Conservation (phyloP, 106 monocot genomes). For the Ottelia alismoides region DNA sequence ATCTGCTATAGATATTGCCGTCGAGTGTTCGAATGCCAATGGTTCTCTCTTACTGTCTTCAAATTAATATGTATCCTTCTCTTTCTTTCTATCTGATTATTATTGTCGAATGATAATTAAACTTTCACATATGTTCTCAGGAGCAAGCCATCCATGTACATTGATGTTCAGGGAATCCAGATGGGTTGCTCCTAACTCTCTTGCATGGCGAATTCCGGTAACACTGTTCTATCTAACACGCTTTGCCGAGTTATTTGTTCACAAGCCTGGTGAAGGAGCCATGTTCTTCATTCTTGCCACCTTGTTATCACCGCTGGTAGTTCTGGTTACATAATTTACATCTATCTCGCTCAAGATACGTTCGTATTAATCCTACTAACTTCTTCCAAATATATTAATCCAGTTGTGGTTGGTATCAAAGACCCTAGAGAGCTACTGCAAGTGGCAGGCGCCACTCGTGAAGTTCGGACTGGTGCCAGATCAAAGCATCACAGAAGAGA, state of each 20-base stretch:
- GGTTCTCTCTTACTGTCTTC: slow-evolving; percentile 2
- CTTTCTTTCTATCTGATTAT: no score
- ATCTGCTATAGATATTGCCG: slow-evolving; percentile 9
- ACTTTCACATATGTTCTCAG: no score
- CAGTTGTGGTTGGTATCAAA: slow-evolving; percentile 5
- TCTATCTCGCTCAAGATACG: no score
- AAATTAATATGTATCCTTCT: no score
- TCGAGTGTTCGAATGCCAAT: slow-evolving; percentile 11
- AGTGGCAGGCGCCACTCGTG: slow-evolving; percentile 6
- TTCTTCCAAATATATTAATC: no score
- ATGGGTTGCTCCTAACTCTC: slow-evolving; percentile 3
- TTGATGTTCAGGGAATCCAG: slow-evolving; percentile 1
- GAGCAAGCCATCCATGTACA: slow-evolving; percentile 4
- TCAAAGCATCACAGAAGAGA: slow-evolving; percentile 3
- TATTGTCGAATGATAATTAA: neutral
- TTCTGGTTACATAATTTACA: no score
- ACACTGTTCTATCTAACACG: slow-evolving; percentile 4
- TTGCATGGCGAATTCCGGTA: slow-evolving; percentile 4
- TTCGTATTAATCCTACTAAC: no score
- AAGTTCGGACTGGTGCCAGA: slow-evolving; percentile 11
- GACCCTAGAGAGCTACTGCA: slow-evolving; percentile 4
- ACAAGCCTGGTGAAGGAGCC: slow-evolving; percentile 10
- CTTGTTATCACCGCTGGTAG: slow-evolving; percentile 6
- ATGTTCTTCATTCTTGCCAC: slow-evolving; percentile 4
- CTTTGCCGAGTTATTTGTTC: slow-evolving; percentile 10